Percentiles rank a stretch among this genome's conserved stretches.
These are phyloP conservation scores for Claviceps sorghi DNA, from an alignment of 2,329 filamentous ascomycete species.

Conservation along the genomic window DNA sequence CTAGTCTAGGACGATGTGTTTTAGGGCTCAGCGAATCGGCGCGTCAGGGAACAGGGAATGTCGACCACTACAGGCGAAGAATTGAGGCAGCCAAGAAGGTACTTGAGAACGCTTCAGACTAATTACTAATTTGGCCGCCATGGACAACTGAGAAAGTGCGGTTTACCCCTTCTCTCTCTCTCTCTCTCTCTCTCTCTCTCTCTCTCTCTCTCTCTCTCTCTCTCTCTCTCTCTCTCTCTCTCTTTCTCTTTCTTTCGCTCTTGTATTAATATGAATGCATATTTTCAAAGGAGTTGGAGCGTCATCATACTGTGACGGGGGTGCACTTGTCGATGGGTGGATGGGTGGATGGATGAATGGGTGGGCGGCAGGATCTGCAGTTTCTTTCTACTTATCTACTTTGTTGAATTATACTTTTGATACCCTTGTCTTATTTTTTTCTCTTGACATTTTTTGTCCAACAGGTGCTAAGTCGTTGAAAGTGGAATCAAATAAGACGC, in stretches of 20 bases:
- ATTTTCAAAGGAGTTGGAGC: background rate
- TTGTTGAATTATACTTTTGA: slow-evolving; percentile 8
- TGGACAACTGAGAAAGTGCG: background rate
- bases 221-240: background rate
- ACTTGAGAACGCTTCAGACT: slow-evolving; percentile 33
- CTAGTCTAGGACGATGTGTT: slow-evolving; percentile 45
- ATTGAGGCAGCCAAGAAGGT: slow-evolving; percentile 61
- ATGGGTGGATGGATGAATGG: background rate
- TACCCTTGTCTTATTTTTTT: slow-evolving; percentile 13
- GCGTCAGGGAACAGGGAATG: slow-evolving; percentile 39
- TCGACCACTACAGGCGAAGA: slow-evolving; percentile 51
- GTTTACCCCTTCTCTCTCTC: background rate
- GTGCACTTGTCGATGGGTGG: background rate
- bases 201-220: no score
- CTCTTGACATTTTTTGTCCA: background rate
- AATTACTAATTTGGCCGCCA: background rate
- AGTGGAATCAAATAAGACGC: background rate
- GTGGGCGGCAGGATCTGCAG: background rate
- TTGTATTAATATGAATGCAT: background rate
- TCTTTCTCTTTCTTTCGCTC: background rate
- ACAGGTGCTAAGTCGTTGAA: background rate
- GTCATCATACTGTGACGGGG: no score
- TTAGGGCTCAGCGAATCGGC: slow-evolving; percentile 41
- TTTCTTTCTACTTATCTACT: background rate
- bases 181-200: background rate